Percentiles rank a stretch among this genome's conserved stretches.
phyloP scores from a whole-genome alignment of 163 green algal species.

The Prototheca cutis region DNA sequence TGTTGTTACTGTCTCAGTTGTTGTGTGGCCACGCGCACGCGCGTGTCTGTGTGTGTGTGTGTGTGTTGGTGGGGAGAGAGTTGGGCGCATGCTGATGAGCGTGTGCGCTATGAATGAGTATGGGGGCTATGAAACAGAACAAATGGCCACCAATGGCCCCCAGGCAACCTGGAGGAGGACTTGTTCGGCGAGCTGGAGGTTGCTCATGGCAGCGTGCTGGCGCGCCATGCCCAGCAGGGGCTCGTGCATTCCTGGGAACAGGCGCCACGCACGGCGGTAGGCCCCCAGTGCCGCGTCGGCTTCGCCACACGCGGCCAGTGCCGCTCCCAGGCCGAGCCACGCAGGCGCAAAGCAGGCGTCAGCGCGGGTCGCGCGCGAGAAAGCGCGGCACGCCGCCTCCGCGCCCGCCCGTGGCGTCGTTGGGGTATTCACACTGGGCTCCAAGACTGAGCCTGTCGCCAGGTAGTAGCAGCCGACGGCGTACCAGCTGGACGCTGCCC shows the following conservation, averaged over 20 bases:
- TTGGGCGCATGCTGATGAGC: background rate
- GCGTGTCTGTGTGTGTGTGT: too few relatives aligned
- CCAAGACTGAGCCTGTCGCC: constrained; percentile 58
- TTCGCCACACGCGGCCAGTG: constrained; percentile 86
- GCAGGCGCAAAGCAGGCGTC: constrained; percentile 72
- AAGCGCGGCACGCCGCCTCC: constrained; percentile 63
- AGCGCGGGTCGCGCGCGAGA: constrained; percentile 78
- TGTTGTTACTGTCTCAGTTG: too few relatives aligned
- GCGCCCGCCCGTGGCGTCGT: constrained; percentile 49
- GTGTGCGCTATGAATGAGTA: background rate
- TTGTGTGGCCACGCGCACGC: too few relatives aligned
- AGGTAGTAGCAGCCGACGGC: constrained; percentile 90
- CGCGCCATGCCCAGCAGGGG: constrained; percentile 86
- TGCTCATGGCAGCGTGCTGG: constrained; percentile 89
- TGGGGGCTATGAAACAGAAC: background rate
- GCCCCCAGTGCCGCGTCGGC: constrained; percentile 90
- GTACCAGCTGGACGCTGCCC: constrained; percentile 71
- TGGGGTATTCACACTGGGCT: too few relatives aligned
- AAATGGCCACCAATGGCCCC: too few relatives aligned
- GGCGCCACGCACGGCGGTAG: constrained; percentile 82
- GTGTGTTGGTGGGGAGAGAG: too few relatives aligned
- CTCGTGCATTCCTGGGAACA: constrained; percentile 87
- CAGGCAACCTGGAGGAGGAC: constrained; percentile 40
- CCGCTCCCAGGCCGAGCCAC: constrained; percentile 88
- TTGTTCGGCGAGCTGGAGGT: constrained; percentile 68